Conservation (phyloP, 2,329 filamentous ascomycete genomes). For the Venturia effusa region DNA sequence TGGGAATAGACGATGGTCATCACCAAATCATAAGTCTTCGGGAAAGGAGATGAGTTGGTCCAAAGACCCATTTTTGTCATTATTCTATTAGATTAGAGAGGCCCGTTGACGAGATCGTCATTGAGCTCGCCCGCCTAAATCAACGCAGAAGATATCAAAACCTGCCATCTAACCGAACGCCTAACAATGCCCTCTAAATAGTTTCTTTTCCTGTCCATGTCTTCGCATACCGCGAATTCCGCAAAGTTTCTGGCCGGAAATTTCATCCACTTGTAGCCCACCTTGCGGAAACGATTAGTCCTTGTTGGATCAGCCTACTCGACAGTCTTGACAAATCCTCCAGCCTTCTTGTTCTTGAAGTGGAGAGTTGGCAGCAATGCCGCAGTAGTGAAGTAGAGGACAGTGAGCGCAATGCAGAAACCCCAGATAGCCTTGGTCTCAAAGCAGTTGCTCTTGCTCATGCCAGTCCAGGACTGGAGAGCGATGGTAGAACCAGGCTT, state of each 20-base stretch:
- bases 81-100: background rate
- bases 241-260: no score
- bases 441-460: constrained; percentile 57
- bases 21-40: no score
- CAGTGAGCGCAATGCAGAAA: constrained; percentile 59
- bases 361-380: constrained; percentile 36
- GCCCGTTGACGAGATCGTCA: background rate
- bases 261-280: background rate
- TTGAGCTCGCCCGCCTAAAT: background rate
- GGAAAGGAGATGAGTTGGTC: no score
- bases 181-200: background rate
- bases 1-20: no score
- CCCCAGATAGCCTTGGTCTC: constrained; percentile 87
- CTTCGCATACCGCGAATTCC: no score
- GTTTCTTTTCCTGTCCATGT: background rate
- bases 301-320: background rate
- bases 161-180: background rate
- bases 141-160: background rate
- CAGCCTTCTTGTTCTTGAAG: constrained; percentile 38
- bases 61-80: background rate
- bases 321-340: constrained; percentile 13
- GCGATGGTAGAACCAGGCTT: constrained; percentile 39
- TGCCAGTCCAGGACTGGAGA: constrained; percentile 46
- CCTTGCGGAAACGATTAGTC: background rate
- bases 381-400: constrained; percentile 35